phyloP scores from a whole-genome alignment of 352 stramenopile species.

The Phytophthora boehmeriae region DNA sequence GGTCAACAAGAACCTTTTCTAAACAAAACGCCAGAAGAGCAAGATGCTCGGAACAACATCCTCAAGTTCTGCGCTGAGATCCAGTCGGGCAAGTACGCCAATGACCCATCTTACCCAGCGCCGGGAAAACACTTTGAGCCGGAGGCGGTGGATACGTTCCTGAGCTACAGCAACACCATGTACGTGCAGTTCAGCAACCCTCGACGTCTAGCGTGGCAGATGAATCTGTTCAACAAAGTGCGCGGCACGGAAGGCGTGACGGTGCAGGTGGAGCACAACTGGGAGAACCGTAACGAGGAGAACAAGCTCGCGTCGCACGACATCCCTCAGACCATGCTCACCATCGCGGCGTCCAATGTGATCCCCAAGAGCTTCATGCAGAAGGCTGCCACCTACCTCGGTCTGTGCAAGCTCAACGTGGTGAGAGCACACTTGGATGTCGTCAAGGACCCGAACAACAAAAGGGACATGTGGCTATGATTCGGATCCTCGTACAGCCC shows the following conservation, averaged over 20 bases:
- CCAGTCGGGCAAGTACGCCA: conserved; percentile 74
- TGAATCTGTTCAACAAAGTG: conserved; percentile 69
- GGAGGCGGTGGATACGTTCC: conserved; percentile 63
- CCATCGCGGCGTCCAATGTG: conserved; percentile 82
- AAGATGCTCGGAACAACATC: conserved; percentile 57
- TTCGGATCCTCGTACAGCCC: conserved; percentile 82
- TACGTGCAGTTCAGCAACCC: conserved; percentile 86
- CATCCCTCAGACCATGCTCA: conserved; percentile 83
- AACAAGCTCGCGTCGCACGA: conserved; percentile 75
- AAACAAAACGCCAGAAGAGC: conserved; percentile 61
- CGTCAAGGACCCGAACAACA: conserved; percentile 84
- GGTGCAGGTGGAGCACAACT: conserved; percentile 83
- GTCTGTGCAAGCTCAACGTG: conserved; percentile 95
- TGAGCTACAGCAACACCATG: conserved; percentile 79
- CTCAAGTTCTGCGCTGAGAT: conserved; percentile 75
- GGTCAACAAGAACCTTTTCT: conserved; percentile 78
- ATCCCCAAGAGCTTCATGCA: conserved; percentile 84
- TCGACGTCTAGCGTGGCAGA: conserved; percentile 72
- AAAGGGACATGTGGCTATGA: conserved; percentile 76
- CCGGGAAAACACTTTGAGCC: conserved; percentile 67
- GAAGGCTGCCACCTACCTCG: conserved; percentile 88
- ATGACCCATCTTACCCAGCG: conserved; percentile 54
- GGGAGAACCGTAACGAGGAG: conserved; percentile 80
- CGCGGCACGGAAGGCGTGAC: conserved; percentile 76
- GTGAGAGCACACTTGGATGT: conserved; percentile 95